Conservation (phyloP, 306 rosid species). For the Quercus robur region DNA sequence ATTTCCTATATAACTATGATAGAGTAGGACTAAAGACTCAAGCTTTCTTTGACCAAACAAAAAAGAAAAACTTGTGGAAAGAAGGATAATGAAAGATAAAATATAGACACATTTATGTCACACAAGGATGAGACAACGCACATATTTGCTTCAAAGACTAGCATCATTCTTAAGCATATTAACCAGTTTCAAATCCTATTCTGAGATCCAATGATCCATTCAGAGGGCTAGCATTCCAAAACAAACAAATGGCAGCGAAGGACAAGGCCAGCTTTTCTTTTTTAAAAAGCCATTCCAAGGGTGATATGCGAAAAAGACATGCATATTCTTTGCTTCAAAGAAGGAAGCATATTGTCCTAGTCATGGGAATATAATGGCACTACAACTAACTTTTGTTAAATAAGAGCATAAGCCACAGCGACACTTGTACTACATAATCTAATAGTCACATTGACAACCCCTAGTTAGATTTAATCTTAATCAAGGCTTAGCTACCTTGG, state of each 20-base stretch:
- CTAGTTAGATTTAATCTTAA: neutral
- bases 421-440: neutral
- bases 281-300: neutral
- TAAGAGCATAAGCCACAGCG: neutral
- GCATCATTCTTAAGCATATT: neutral
- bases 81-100: neutral
- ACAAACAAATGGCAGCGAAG: neutral
- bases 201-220: neutral
- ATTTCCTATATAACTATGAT: neutral
- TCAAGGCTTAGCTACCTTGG: neutral
- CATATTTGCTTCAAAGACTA: neutral
- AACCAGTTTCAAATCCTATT: neutral
- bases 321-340: conserved; percentile 9
- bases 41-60: neutral
- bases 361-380: neutral
- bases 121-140: neutral
- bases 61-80: neutral
- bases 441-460: neutral
- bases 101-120: neutral
- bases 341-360: neutral
- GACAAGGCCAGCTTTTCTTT: neutral
- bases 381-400: neutral
- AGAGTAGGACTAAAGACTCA: neutral
- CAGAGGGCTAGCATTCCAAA: neutral
- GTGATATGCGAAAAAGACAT: neutral